Evolutionary conservation across 1,284 basidiomycete species (phyloP).

Genomic region (Ustilago nuda): DNA sequence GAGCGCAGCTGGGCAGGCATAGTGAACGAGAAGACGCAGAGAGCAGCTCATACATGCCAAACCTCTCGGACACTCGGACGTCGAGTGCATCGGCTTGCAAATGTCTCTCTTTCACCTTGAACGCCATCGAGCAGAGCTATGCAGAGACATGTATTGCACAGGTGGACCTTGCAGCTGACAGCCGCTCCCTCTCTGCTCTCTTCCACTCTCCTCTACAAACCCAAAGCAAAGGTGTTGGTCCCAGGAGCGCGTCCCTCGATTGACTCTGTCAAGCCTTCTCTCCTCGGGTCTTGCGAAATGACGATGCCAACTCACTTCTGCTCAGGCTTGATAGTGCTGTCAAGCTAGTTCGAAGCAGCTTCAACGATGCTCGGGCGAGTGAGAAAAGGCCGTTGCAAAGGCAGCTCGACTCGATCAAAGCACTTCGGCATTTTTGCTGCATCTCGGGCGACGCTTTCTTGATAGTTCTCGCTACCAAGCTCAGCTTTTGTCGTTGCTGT

Average conservation of each 20-base stretch:
- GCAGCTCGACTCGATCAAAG: not conserved
- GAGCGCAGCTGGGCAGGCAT: not conserved
- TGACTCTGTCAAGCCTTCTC: too few species aligned
- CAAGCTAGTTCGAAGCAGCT: too few species aligned
- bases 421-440: slow-evolving; percentile 52
- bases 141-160: not conserved
- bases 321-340: too few species aligned
- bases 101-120: not conserved
- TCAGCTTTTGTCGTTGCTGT: slow-evolving; percentile 3
- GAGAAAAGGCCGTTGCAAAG: not conserved
- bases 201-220: not conserved
- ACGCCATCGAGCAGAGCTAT: not conserved
- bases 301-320: too few species aligned
- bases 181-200: not conserved
- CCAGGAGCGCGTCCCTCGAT: not conserved
- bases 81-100: slow-evolving; percentile 37
- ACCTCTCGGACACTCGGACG: slow-evolving; percentile 49
- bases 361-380: too few species aligned
- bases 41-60: slow-evolving; percentile 34
- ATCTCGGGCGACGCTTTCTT: slow-evolving; percentile 28
- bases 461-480: not conserved
- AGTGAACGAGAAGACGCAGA: too few species aligned
- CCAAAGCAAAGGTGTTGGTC: slow-evolving; percentile 14
- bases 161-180: slow-evolving; percentile 10
- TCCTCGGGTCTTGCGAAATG: too few species aligned